Percentiles rank a stretch among this genome's conserved stretches.
Evolutionary conservation across 345 rosid genomes (phyloP).

Genomic region (Theobroma cacao): DNA sequence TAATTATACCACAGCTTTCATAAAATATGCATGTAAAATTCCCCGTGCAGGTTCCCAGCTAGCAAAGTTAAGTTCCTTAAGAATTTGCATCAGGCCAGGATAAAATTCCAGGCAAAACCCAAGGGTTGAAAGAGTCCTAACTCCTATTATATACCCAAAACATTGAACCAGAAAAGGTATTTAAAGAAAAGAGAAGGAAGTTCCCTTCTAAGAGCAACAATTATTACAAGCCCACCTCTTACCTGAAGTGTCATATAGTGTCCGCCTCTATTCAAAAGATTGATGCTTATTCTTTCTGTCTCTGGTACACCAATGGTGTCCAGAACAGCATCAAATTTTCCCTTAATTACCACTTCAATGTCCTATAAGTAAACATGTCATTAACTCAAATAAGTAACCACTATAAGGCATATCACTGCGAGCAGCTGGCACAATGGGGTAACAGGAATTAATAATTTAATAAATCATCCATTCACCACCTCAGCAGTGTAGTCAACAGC

Average conservation of each 20-base stretch:
- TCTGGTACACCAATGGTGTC: conserved; percentile 93
- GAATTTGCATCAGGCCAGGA: neutral
- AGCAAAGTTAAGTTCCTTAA: neutral
- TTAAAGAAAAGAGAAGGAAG: neutral
- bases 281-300: conserved; percentile 77
- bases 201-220: neutral
- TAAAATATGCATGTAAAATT: neutral
- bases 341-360: conserved; percentile 72
- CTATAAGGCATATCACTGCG: neutral
- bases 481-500: conserved; percentile 84
- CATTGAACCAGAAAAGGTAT: neutral
- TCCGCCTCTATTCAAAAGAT: conserved; percentile 79
- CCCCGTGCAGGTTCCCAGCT: neutral
- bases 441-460: neutral
- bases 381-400: neutral
- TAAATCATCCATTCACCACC: conserved; percentile 35
- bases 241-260: conserved; percentile 96
- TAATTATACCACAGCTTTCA: neutral
- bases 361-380: conserved; percentile 46
- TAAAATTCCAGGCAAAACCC: neutral
- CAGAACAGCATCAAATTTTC: conserved; percentile 85
- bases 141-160: neutral
- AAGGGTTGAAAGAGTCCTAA: neutral
- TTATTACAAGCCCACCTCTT: neutral
- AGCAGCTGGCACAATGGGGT: neutral